Base-by-base conservation (phyloP, 805 yeast species). In the Candida cerambycidarum region DNA sequence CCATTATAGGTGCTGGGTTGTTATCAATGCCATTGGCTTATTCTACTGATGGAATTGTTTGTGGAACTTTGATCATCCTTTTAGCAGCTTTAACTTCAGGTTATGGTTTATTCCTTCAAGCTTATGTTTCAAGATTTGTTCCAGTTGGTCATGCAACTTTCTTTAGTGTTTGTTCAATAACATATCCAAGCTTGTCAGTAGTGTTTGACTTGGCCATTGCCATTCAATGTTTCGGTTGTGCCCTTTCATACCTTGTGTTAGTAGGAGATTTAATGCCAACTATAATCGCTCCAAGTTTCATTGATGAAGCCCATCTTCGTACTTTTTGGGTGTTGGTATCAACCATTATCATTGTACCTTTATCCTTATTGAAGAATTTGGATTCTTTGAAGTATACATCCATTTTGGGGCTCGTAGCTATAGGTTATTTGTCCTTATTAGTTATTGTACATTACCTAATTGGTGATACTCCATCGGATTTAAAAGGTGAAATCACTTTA, bases 331-430 rank as follows among this genome's bases (percentile, higher is more conserved):
- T 83, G 38, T 62, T 85, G 2, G 47, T 75, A 1, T 74, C 83
- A 18, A 56, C 62, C 1, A 24, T 59, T 5, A 36, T 65, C 5
- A 63, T 73, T 19, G 70, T 81, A 13, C 89, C 89, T 0, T 67
- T 92, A 39, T 83, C 93, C 10, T 88, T 82, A 59, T 70, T 85
- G 55, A 78, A 82, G 55, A 80, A 79, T 54, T 72, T 90, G 47
- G 95, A 87, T 58, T 86, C 96, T 8, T 75, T 90, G 56, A 84
- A 86, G 56, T 85, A 87, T 55, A 88, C 97, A 1, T 87, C 96
- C 2, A 66, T 89, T 60, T 69, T 90, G 28, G 97, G 96, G 1
- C 69, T 90, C 16, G 73, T 80, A 5, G 83, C 97, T 1, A 95
- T 89, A 11, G 84, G 77, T 0, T 90, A 90, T 58, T 71, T 90